Base-by-base conservation (phyloP, 2,329 filamentous ascomycete species). In the Aspergillus luchuensis region DNA sequence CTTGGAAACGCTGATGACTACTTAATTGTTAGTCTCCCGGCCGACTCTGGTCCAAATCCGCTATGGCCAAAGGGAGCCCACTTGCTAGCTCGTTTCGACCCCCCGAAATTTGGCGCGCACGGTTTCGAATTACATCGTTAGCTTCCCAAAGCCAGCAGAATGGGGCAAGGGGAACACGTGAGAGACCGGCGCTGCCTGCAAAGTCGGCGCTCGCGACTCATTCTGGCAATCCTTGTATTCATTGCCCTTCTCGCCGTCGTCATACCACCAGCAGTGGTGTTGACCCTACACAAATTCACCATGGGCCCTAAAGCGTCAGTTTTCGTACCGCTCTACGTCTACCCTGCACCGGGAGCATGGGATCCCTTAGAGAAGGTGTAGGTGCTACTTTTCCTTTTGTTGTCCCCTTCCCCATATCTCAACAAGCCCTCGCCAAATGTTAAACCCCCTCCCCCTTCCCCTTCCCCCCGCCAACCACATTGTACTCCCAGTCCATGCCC, bases 241-340 rank as follows among this genome's bases (percentile, higher is more conserved):
- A 67, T 73, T 63, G 67, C 69, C 43, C 67, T 75, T 57, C 69
- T 73, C 58, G 73, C 67, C 36, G 66, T 70, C 36, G 63, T 75
- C 59, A 72, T 74, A 33, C 72, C 73, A 23, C 64, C 74, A 6
- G 71, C 74, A 30, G 67, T 76, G 41, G 71, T 75, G 43, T 69
- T 75, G 23, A 72, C 72, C 33, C 68, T 73, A 23, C 69, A 67
- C 58, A 73, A 75, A 63, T 72, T 72, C 66, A 69, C 59, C 58
- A 74, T 73, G 69, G 69, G 70, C 38, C 73, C 76, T 4, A 75
- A 73, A 66, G 72, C 77, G 36, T 78, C 75, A 51, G 75, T 82
- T 13, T 72, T 82, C 60, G 74, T 83, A 48, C 80, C 80, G 62
- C 78, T 83, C 56, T 82, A 82, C 68, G 72, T 82, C 45, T 82